Conservation (phyloP, 441 rosid species). For the Syzygium malaccense region DNA sequence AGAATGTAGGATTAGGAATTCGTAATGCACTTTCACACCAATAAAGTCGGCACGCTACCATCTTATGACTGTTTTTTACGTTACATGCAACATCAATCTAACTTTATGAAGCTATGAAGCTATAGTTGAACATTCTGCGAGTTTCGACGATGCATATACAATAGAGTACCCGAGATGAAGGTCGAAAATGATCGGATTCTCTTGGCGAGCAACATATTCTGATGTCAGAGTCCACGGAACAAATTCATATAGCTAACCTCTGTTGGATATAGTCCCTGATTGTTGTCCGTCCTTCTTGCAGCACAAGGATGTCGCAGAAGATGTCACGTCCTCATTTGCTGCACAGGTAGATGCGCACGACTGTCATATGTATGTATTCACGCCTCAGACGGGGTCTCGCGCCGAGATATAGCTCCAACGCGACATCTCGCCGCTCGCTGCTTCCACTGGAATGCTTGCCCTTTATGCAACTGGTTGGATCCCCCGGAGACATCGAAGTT, state of each 20-base stretch:
- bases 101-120: neutral
- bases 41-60: neutral
- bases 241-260: neutral
- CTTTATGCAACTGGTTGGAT: neutral
- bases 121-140: neutral
- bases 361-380: constrained; percentile 60
- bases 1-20: neutral
- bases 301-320: constrained; percentile 41
- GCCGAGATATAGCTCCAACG: constrained; percentile 6
- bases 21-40: neutral
- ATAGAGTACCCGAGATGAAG: neutral
- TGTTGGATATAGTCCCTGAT: neutral
- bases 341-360: constrained; percentile 62
- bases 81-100: neutral
- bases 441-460: neutral
- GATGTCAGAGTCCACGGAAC: neutral
- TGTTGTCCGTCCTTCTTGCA: constrained; percentile 14
- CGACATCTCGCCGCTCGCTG: neutral
- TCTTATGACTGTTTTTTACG: neutral
- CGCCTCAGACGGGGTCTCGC: constrained; percentile 28
- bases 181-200: neutral
- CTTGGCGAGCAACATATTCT: neutral
- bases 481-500: neutral
- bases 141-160: neutral
- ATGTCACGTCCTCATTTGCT: constrained; percentile 46